Evolutionary conservation across 805 yeast species (phyloP).

Genomic region (Saturnispora halmiae): DNA sequence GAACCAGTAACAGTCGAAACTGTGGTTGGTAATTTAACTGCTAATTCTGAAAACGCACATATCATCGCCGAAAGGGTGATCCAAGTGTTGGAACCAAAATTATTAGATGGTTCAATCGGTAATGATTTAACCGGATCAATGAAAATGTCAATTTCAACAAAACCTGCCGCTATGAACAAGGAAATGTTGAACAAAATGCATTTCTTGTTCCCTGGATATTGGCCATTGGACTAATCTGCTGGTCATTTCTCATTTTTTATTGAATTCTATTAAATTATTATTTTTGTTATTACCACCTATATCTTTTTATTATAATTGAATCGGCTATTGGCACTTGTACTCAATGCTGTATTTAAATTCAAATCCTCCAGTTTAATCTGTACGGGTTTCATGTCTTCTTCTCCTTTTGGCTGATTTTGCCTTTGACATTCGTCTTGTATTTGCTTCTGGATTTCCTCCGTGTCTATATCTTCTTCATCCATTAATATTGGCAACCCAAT

Average conservation of each 20-base stretch:
- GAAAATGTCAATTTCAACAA: slow-evolving; percentile 75
- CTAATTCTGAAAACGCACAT: slow-evolving; percentile 83
- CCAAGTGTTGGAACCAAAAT: slow-evolving; percentile 52
- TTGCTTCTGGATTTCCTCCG: slow-evolving; percentile 2
- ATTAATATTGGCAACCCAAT: slow-evolving; percentile 32
- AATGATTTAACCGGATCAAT: slow-evolving; percentile 63
- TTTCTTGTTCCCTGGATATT: slow-evolving; percentile 82
- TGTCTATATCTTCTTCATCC: slow-evolving; percentile 5
- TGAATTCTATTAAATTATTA: neutral
- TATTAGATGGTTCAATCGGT: slow-evolving; percentile 55
- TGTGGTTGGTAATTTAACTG: slow-evolving; percentile 81
- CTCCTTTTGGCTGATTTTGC: too few relatives aligned
- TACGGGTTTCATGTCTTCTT: neutral
- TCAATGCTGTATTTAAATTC: neutral
- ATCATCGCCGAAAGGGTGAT: slow-evolving; percentile 62
- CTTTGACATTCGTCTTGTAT: neutral
- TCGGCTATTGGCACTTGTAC: neutral
- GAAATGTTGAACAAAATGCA: slow-evolving; percentile 73
- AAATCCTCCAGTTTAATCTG: slow-evolving; percentile 8
- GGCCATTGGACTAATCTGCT: slow-evolving; percentile 1
- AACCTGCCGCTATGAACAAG: slow-evolving; percentile 59
- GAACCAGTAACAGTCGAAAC: slow-evolving; percentile 98
- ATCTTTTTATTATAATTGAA: neutral
- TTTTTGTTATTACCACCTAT: neutral
- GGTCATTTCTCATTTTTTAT: neutral